Evolutionary conservation across 176 grass and related monocot genomes (phyloP).

Genomic region (Oryza officinalis): DNA sequence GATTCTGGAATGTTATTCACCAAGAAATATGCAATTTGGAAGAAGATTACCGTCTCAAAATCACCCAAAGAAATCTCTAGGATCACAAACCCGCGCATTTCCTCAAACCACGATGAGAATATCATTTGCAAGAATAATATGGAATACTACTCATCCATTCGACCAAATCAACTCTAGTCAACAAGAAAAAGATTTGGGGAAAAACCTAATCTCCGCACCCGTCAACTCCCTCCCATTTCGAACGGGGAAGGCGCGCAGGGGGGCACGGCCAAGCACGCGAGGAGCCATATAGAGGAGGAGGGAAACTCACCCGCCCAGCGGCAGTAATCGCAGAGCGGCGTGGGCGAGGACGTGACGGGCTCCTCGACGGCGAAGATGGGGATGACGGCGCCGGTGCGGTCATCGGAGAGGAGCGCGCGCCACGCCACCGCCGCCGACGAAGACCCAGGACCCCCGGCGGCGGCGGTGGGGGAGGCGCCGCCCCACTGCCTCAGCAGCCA

Average conservation of each 20-base stretch:
- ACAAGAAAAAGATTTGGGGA: neutral
- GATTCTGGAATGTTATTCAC: neutral
- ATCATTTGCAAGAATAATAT: neutral
- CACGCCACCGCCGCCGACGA: slow-evolving; percentile 31
- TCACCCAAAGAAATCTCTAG: neutral
- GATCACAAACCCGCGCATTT: slow-evolving; percentile 5
- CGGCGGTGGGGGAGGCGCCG: neutral
- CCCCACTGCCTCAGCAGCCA: slow-evolving; percentile 55
- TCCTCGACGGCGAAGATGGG: slow-evolving; percentile 75
- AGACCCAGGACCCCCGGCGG: neutral
- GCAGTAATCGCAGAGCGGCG: slow-evolving; percentile 65
- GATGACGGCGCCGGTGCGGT: slow-evolving; percentile 41
- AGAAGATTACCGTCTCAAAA: neutral
- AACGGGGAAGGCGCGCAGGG: neutral
- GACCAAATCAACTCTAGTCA: neutral
- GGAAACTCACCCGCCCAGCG: slow-evolving; percentile 60
- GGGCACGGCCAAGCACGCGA: neutral
- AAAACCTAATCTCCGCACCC: slow-evolving; percentile 23
- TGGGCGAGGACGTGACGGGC: slow-evolving; percentile 36
- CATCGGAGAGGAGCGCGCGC: slow-evolving; percentile 60
- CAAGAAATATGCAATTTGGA: neutral
- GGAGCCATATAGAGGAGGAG: neutral
- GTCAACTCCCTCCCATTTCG: neutral
- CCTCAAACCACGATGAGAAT: neutral
- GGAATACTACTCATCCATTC: neutral